Evolutionary conservation across 139 green algal species (phyloP).

Genomic region (Tetratostichococcus sp.): DNA sequence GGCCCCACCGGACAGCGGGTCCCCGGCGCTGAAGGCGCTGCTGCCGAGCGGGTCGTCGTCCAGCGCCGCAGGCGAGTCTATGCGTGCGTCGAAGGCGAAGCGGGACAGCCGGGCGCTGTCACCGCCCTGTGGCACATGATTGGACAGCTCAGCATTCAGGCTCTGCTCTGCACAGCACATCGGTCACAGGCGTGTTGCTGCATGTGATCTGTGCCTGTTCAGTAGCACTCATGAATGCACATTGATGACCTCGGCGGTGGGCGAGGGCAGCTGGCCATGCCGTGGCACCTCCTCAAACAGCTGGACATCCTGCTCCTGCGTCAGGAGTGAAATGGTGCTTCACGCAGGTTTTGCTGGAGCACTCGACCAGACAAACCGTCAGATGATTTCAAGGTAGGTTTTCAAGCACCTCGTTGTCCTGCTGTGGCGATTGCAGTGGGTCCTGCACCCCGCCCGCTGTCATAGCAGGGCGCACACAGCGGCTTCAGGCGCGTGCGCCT

Average conservation of each 20-base stretch:
- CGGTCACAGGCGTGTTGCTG: too few species aligned
- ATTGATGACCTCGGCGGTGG: too few species aligned
- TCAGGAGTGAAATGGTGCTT: too few species aligned
- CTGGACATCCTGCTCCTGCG: conserved; percentile 11
- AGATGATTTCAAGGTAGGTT: too few species aligned
- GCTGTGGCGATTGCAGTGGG: background rate
- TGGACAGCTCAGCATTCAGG: too few species aligned
- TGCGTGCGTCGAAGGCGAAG: background rate
- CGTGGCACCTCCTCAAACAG: conserved; percentile 15
- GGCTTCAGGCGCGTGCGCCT: background rate
- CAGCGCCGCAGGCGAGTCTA: background rate
- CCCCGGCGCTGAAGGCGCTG: background rate
- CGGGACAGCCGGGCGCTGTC: background rate
- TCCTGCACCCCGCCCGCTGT: background rate
- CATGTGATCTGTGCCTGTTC: too few species aligned
- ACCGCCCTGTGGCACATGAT: too few species aligned
- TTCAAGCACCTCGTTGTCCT: background rate
- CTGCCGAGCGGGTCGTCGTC: background rate
- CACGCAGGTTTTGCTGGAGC: background rate
- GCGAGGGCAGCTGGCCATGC: conserved; percentile 9
- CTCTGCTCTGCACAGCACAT: too few species aligned
- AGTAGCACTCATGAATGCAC: too few species aligned
- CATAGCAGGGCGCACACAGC: background rate
- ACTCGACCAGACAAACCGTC: too few species aligned
- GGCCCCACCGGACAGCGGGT: background rate